Conservation (phyloP, 2,329 filamentous ascomycete species). For the Cytospora piceae region DNA sequence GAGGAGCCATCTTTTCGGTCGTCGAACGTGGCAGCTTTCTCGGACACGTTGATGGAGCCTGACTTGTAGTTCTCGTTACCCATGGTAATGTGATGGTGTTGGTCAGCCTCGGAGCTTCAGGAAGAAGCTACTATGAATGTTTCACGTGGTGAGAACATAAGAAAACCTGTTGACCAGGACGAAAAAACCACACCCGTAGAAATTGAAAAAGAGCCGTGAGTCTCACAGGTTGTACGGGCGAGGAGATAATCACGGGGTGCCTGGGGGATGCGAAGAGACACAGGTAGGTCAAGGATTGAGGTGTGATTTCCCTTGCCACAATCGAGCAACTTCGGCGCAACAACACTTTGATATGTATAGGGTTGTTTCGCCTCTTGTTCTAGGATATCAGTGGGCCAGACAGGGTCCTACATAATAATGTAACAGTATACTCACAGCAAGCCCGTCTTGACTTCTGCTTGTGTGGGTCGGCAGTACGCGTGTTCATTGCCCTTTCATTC, state of each 20-base stretch:
- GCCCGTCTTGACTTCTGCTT: not conserved
- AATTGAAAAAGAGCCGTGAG: not conserved
- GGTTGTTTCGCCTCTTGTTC: not conserved
- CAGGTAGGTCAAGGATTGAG: not conserved
- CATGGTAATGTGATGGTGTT: slow-evolving; percentile 12
- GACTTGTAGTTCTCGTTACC: not conserved
- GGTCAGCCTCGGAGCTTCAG: too few species aligned
- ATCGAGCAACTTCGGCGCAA: not conserved
- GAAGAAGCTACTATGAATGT: not conserved
- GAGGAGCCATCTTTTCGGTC: not conserved
- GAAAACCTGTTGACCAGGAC: not conserved
- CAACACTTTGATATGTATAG: not conserved
- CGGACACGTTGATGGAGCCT: not conserved
- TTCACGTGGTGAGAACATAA: not conserved
- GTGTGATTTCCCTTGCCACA: not conserved
- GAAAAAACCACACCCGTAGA: too few species aligned
- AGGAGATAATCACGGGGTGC: not conserved
- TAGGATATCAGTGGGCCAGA: not conserved
- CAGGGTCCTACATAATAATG: not conserved
- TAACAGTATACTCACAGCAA: not conserved
- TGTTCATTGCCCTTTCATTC: not conserved
- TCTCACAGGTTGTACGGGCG: not conserved
- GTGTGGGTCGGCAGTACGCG: not conserved
- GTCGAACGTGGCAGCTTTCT: not conserved
- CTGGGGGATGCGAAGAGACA: not conserved